A percentile compares a stretch with the other conserved stretches of the same genome.
Evolutionary conservation across 2,329 filamentous ascomycete species (phyloP).

Genomic region (Amauroascus verrucosus): DNA sequence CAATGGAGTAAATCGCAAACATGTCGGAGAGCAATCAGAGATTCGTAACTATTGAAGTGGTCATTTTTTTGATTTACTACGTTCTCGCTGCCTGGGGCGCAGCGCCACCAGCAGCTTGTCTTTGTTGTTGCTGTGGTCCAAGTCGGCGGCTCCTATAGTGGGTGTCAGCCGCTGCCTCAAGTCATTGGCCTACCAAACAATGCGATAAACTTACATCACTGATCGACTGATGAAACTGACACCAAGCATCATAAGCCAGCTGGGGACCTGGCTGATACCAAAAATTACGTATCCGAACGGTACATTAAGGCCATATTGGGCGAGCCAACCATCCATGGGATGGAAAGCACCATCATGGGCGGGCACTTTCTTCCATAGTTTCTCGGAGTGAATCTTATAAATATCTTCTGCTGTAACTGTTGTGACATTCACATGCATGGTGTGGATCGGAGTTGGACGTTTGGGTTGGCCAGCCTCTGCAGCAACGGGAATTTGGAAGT

Average conservation of each 20-base stretch:
- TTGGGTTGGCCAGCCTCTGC: constrained; percentile 44
- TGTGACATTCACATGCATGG: constrained; percentile 48
- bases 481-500: constrained; percentile 46
- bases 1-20: constrained; percentile 2
- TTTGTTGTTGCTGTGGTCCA: not conserved
- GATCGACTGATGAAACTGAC: constrained; percentile 52
- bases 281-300: constrained; percentile 49
- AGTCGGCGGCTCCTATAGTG: constrained; percentile 20
- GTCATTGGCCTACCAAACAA: not conserved
- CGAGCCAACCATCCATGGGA: constrained; percentile 50
- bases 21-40: not conserved
- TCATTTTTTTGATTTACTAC: constrained; percentile 5
- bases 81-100: constrained; percentile 8
- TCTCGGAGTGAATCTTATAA: constrained; percentile 47
- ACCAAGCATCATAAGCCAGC: constrained; percentile 55
- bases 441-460: constrained; percentile 44
- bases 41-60: not conserved
- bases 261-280: constrained; percentile 48
- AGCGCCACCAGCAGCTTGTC: constrained; percentile 6
- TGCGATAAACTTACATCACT: constrained; percentile 45
- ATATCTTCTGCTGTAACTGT: constrained; percentile 48
- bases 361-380: constrained; percentile 43
- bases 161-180: not conserved
- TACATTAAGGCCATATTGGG: constrained; percentile 43
- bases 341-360: constrained; percentile 51